Conservation (phyloP, 495 filamentous ascomycete genomes). For the Aspergillus avenaceus region DNA sequence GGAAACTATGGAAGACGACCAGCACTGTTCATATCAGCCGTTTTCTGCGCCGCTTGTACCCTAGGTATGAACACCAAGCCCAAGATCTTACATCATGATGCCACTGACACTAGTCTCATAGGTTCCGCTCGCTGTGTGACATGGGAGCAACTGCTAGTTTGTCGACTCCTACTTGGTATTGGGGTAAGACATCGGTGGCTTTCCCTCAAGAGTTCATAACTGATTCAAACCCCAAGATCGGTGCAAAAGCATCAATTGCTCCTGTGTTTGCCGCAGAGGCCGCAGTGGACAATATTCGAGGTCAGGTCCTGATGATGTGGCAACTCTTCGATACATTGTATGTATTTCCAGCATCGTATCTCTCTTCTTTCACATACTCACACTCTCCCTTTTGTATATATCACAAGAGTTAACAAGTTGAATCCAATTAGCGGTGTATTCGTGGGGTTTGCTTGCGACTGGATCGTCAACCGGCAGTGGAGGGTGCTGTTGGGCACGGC, state of each 20-base stretch:
- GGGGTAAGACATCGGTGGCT: constrained; percentile 25
- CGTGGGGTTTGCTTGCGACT: constrained; percentile 58
- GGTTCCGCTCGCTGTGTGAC: constrained; percentile 43
- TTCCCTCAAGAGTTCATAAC: background rate
- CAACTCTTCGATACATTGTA: constrained; percentile 68
- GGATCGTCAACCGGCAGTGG: constrained; percentile 53
- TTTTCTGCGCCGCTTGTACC: constrained; percentile 57
- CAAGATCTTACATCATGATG: no score
- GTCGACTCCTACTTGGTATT: constrained; percentile 61
- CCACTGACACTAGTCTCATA: background rate
- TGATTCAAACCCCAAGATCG: constrained; percentile 39
- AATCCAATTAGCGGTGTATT: constrained; percentile 47
- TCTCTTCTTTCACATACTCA: no score
- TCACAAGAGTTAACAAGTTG: no score
- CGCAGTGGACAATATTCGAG: constrained; percentile 60
- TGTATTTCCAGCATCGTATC: background rate
- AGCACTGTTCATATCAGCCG: constrained; percentile 60
- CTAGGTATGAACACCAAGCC: constrained; percentile 45
- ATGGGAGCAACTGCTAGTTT: constrained; percentile 55
- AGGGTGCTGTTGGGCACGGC: constrained; percentile 66
- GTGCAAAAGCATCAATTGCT: constrained; percentile 45
- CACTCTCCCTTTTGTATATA: no score
- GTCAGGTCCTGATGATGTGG: constrained; percentile 70
- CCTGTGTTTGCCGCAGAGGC: constrained; percentile 71
- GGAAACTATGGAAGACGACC: constrained; percentile 55